These are phyloP conservation scores for Candida sanyiensis DNA, from an alignment of 805 yeast species.

Conservation along the genomic window DNA sequence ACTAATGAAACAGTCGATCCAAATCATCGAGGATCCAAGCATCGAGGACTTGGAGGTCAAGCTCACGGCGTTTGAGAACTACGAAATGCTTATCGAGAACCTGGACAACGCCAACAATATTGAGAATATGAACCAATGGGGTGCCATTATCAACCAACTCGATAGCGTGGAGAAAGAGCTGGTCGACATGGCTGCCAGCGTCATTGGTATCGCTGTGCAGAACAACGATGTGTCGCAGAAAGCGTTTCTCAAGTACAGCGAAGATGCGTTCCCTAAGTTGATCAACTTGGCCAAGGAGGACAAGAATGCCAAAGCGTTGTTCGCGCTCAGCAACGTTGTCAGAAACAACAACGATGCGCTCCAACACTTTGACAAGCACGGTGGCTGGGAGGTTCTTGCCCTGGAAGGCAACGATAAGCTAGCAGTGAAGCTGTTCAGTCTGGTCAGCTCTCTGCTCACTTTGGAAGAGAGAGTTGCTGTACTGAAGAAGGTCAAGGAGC, in stretches of 20 bases:
- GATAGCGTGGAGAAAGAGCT: slow-evolving; percentile 39
- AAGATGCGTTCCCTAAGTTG: slow-evolving; percentile 39
- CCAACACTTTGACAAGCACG: slow-evolving; percentile 43
- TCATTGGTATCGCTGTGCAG: slow-evolving; percentile 88
- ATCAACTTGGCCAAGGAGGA: slow-evolving; percentile 34
- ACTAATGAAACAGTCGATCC: slow-evolving; percentile 74
- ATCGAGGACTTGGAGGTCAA: slow-evolving; percentile 53
- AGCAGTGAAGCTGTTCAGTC: slow-evolving; percentile 49
- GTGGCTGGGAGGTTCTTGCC: slow-evolving; percentile 53
- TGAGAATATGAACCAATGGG: slow-evolving; percentile 81
- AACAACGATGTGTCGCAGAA: slow-evolving; percentile 76
- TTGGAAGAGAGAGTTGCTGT: slow-evolving; percentile 39
- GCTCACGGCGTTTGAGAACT: slow-evolving; percentile 76
- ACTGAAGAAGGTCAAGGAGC: slow-evolving; percentile 31
- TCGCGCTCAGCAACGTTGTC: slow-evolving; percentile 68
- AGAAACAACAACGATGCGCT: slow-evolving; percentile 62
- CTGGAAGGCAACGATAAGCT: slow-evolving; percentile 31
- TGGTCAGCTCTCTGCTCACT: slow-evolving; percentile 54
- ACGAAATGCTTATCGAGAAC: slow-evolving; percentile 90
- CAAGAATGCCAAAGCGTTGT: slow-evolving; percentile 57
- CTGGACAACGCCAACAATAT: slow-evolving; percentile 92
- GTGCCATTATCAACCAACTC: slow-evolving; percentile 51
- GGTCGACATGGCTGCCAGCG: slow-evolving; percentile 57
- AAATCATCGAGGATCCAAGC: slow-evolving; percentile 51
- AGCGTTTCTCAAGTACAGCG: slow-evolving; percentile 48